Conservation (phyloP, 495 filamentous ascomycete species). For the Tuber microsphaerosporum region DNA sequence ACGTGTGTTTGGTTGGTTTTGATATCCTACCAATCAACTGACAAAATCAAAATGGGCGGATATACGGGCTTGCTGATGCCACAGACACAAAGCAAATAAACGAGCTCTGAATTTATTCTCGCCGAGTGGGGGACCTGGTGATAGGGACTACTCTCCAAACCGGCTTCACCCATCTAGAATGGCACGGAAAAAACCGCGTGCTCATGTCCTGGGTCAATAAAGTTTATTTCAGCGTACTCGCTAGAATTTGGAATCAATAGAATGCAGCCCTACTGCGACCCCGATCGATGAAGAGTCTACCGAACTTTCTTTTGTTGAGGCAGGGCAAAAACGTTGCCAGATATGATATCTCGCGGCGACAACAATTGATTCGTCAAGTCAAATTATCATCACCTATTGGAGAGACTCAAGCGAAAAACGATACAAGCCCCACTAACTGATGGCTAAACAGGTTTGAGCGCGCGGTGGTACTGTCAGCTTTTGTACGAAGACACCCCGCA, state of each 20-base stretch:
- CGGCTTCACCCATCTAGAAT: background rate
- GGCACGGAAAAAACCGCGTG: background rate
- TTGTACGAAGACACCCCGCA: background rate
- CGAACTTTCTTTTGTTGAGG: background rate
- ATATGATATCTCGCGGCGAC: background rate
- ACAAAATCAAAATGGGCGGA: background rate
- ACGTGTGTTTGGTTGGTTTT: background rate
- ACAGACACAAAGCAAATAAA: background rate
- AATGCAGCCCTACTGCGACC: conserved; percentile 1
- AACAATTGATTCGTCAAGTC: background rate
- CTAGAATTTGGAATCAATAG: background rate
- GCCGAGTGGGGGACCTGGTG: background rate
- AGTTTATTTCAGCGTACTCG: background rate
- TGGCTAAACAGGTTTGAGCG: background rate
- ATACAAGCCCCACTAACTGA: background rate
- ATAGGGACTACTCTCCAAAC: background rate
- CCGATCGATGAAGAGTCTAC: background rate
- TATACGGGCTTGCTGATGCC: background rate
- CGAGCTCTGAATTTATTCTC: background rate
- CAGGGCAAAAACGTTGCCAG: background rate
- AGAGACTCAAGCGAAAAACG: background rate
- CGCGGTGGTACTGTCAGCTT: background rate
- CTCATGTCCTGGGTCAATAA: background rate
- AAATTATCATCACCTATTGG: background rate
- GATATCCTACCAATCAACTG: background rate